Percentiles rank a stretch among this genome's conserved stretches.
Evolutionary conservation across 306 rosid species (phyloP).

Genomic region (Erythrophleum fordii): DNA sequence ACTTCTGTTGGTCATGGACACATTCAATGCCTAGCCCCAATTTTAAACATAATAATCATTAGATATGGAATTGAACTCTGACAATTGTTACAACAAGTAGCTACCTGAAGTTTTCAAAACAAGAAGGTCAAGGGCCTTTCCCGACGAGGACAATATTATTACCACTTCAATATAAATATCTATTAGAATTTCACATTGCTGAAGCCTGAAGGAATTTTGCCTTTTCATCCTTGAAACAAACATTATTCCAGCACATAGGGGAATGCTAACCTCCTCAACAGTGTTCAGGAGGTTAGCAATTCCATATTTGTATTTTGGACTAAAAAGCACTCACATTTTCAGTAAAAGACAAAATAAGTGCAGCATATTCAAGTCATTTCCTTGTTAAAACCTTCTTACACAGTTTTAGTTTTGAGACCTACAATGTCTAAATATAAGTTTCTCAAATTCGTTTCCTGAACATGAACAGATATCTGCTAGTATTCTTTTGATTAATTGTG

Average conservation of each 20-base stretch:
- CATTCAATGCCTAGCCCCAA: constrained; percentile 12
- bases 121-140: constrained; percentile 5
- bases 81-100: background rate
- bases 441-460: background rate
- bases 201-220: background rate
- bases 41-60: constrained; percentile 11
- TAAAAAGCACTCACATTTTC: background rate
- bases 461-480: background rate
- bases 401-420: background rate
- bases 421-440: constrained; percentile 1
- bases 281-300: background rate
- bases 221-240: constrained; percentile 20
- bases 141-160: constrained; percentile 15
- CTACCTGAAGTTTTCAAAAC: constrained; percentile 22
- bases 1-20: constrained; percentile 1
- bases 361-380: background rate
- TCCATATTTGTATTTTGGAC: background rate
- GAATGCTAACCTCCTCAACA: background rate
- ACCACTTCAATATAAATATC: constrained; percentile 18
- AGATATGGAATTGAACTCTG: constrained; percentile 8
- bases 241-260: constrained; percentile 1
- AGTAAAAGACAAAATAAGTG: background rate
- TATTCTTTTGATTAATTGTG: constrained; percentile 17
- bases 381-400: background rate
- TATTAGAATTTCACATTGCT: background rate